Percentiles rank a stretch among this genome's conserved stretches.
Conservation (phyloP, 345 rosid genomes). For the Kandelia obovata region DNA sequence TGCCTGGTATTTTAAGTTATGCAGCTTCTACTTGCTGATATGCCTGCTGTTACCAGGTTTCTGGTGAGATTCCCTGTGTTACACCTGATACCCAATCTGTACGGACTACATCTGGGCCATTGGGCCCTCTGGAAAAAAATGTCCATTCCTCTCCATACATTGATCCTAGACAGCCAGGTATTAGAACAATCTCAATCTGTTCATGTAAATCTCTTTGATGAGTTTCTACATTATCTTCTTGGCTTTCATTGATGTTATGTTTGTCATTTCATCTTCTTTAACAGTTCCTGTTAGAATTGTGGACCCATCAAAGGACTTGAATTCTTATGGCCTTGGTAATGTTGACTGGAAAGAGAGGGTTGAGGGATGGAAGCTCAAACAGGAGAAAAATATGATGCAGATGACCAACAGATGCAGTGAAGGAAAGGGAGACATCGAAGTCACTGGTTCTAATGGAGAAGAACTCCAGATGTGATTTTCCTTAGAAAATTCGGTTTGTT, state of each 20-base stretch:
- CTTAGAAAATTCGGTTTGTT: not conserved
- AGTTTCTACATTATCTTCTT: conserved; percentile 9
- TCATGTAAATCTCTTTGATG: not conserved
- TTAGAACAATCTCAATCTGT: conserved; percentile 7
- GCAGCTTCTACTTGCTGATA: conserved; percentile 12
- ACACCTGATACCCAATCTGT: conserved; percentile 90
- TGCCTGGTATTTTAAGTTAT: not conserved
- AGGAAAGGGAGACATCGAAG: conserved; percentile 94
- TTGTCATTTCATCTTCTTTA: conserved; percentile 18
- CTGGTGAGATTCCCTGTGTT: conserved; percentile 88
- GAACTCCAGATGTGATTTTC: conserved; percentile 83
- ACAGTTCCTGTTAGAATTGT: conserved; percentile 96
- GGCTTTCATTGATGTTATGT: conserved; percentile 11
- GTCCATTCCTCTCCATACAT: conserved; percentile 71
- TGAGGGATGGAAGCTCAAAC: conserved; percentile 98
- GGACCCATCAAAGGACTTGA: conserved; percentile 97
- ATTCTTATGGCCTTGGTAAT: conserved; percentile 94
- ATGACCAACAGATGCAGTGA: conserved; percentile 61
- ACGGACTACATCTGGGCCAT: conserved; percentile 95
- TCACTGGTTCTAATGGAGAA: conserved; percentile 98
- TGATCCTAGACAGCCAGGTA: conserved; percentile 99
- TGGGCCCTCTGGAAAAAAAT: conserved; percentile 86
- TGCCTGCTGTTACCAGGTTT: conserved; percentile 47
- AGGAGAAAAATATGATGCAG: conserved; percentile 82
- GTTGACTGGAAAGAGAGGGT: conserved; percentile 99